Base-by-base conservation (phyloP, 2,329 filamentous ascomycete species). In the Talaromyces piceae region DNA sequence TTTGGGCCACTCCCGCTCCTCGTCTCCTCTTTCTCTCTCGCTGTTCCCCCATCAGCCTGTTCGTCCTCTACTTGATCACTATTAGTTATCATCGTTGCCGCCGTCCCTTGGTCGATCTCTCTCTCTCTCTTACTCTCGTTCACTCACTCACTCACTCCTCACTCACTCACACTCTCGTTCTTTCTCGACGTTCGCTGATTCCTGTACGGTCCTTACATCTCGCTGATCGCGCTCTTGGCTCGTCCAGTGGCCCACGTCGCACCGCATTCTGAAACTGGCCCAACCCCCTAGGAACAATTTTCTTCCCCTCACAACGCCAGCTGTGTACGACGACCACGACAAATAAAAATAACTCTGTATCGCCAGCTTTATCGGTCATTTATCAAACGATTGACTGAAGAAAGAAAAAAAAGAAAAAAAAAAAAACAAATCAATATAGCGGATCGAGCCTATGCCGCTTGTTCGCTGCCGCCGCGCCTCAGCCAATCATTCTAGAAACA, bases 241-340 rank as follows among this genome's bases (percentile, higher is more conserved):
- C 9, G n/a, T 37, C 33, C 33, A 20, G 16, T 37, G 33, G 33
- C 33, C 33, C 33, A 37, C 45, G 49, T 46, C 49, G 31, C 28
- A 43, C 49, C 18, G 37, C 50, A 52, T 49, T 52, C 50, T 49
- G 50, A 52, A 52, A 52, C 50, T 41, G 33, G 41, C 45, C 50
- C 45, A 45, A 39, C 45, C 33, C 30, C 44, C 45, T 30, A 30
- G 28, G 27, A n/a, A n/a, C n/a, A n/a, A n/a, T n/a, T n/a, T n/a
- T n/a, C n/a, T 43, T 28, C 16, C 23, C 39, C 39, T 45, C 22
- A 30, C 22, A 23, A n/a, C 41, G 22, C 26, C 16, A 11, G 6
- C 22, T 47, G 23, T 2, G 33, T 27, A 23, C 18, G 31, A 41
- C 23, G 3, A 16, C 28, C n/a, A n/a, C n/a, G n/a, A n/a, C n/a